Evolutionary conservation across 768 basidiomycete species (phyloP).

Genomic region (Agaricus bisporus): DNA sequence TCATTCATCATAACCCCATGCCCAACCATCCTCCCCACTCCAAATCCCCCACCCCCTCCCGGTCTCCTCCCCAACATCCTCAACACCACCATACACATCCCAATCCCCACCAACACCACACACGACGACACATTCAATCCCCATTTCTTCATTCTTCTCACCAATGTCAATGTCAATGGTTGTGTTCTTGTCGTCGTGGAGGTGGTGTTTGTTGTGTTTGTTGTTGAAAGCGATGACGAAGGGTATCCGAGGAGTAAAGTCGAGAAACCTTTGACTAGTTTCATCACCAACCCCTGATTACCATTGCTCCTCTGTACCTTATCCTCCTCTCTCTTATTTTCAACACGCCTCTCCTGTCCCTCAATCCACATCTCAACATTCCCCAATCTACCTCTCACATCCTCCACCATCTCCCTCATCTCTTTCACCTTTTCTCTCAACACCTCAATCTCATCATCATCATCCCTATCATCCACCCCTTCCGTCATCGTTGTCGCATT

Average conservation of each 20-base stretch:
- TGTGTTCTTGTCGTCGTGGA: too few relatives aligned
- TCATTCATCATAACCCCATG: background rate
- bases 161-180: background rate
- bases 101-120: background rate
- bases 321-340: background rate
- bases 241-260: too few relatives aligned
- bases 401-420: background rate
- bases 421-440: background rate
- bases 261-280: too few relatives aligned
- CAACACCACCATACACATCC: background rate
- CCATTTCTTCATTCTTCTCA: background rate
- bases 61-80: background rate
- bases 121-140: background rate
- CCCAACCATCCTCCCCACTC: background rate
- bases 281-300: background rate
- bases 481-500: background rate
- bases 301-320: too few relatives aligned
- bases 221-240: too few relatives aligned
- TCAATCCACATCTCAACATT: background rate
- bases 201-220: too few relatives aligned
- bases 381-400: background rate
- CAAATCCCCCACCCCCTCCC: background rate
- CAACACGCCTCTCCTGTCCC: background rate
- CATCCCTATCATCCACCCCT: background rate
- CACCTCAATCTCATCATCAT: background rate